Conservation (phyloP, 768 basidiomycete genomes). For the Termitomyces sp. region DNA sequence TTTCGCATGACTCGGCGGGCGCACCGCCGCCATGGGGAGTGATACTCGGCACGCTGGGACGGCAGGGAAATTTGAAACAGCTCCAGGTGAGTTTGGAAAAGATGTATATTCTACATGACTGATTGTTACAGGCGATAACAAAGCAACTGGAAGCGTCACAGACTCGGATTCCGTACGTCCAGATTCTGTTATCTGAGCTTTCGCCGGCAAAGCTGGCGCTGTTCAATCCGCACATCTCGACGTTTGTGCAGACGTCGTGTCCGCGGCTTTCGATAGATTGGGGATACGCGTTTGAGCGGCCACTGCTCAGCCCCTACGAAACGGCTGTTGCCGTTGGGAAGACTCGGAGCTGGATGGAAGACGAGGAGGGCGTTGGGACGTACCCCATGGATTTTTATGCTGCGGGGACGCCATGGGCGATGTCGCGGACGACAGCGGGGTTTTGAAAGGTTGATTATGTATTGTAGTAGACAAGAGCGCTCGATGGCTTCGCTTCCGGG, state of each 20-base stretch:
- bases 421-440: constrained; percentile 50
- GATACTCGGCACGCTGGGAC: constrained; percentile 87
- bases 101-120: not conserved
- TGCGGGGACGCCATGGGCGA: constrained; percentile 73
- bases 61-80: constrained; percentile 91
- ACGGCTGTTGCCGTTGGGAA: constrained; percentile 79
- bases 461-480: too few species aligned
- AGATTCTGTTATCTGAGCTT: constrained; percentile 93
- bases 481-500: not conserved
- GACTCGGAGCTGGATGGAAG: constrained; percentile 58
- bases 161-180: constrained; percentile 68
- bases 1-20: constrained; percentile 6
- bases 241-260: constrained; percentile 95
- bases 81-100: constrained; percentile 46
- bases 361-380: constrained; percentile 30
- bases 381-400: constrained; percentile 99
- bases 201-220: constrained; percentile 90
- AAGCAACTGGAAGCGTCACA: constrained; percentile 54
- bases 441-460: too few species aligned
- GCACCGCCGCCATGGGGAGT: constrained; percentile 72
- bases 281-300: constrained; percentile 93
- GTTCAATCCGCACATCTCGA: constrained; percentile 74
- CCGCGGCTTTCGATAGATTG: constrained; percentile 96
- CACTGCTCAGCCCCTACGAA: constrained; percentile 91
- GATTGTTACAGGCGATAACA: constrained; percentile 54